Base-by-base conservation (phyloP, 2,329 filamentous ascomycete genomes). In the Mycosphaerelloides madeirae region DNA sequence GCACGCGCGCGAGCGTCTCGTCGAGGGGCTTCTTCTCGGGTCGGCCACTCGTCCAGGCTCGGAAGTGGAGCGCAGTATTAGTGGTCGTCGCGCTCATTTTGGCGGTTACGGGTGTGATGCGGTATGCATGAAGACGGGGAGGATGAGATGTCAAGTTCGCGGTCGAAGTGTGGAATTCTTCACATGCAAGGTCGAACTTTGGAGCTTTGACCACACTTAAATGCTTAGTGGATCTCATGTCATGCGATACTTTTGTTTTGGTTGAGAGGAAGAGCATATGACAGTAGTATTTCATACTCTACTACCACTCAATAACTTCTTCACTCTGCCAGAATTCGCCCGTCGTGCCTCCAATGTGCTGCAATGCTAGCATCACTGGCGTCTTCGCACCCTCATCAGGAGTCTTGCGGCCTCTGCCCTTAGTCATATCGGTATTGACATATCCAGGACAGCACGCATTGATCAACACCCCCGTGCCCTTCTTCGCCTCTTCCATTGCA, bases 1-100 rank as follows among this genome's bases (percentile, higher is more conserved):
- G 85, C 59, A 95, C 84, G 54, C 90, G 87, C 46, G 77, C 72
- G 55, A 96, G 88, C 55, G 91, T 84, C 36, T 84, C 78, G 44
- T 78, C 74, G n/a, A 96, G 73, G 36, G 75, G 77, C 61, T 78
- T 79, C 59, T 71, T 74, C 60, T 70, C 78, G 68, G 72, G 76
- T 58, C 69, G 74, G 44, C 54, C 58, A 52, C 74, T 70, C 13
- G 83, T 79, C 72, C 76, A 79, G 32, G 84, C 79, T 45, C 79
- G 78, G 46, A 90, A 69, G 8, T 81, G 78, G 40, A 87, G 76
- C 15, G 61, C 58, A 31, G 62, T 35, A 43, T 38, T 43, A 4
- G 44, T 33, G n/a, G 50, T 29, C 3, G 45, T 41, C 9, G 28
- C 31, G 20, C 11, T 45, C 49, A 48, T 52, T 8, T 31, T 49